phyloP scores from a whole-genome alignment of 2,329 filamentous ascomycete species.

The Aureobasidium vineae region DNA sequence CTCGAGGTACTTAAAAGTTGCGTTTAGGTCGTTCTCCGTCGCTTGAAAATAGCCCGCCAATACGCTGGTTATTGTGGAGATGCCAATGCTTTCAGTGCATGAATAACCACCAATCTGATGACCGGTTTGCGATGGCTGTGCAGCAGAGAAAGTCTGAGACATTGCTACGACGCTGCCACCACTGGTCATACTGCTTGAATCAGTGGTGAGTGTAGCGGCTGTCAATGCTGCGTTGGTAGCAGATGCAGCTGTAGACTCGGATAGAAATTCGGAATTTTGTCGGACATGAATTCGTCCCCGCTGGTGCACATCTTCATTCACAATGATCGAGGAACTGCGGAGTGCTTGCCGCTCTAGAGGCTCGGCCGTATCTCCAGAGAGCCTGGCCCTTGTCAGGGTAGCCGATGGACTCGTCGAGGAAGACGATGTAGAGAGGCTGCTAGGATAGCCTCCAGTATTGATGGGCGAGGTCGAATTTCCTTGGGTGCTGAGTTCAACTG shows the following conservation, averaged over 20 bases:
- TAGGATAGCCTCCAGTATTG: slow-evolving; percentile 24
- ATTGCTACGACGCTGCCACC: neutral
- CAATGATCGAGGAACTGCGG: neutral
- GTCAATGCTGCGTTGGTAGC: neutral
- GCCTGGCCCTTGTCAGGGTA: neutral
- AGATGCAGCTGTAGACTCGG: neutral
- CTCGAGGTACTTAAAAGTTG: slow-evolving; percentile 53
- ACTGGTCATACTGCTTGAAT: neutral
- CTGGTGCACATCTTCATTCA: slow-evolving; percentile 7
- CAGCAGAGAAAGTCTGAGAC: slow-evolving; percentile 4
- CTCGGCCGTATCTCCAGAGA: neutral
- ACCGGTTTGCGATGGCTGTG: neutral
- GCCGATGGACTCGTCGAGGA: slow-evolving; percentile 22
- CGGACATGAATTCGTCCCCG: neutral
- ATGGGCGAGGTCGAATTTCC: slow-evolving; percentile 24
- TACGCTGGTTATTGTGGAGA: slow-evolving; percentile 52
- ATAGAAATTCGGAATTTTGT: slow-evolving; percentile 17
- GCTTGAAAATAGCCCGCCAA: slow-evolving; percentile 54
- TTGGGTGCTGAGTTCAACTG: slow-evolving; percentile 48
- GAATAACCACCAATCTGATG: slow-evolving; percentile 52
- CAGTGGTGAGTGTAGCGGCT: neutral
- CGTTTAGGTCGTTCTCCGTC: slow-evolving; percentile 56
- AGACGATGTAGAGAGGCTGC: slow-evolving; percentile 24
- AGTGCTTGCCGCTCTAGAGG: neutral
- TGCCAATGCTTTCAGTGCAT: slow-evolving; percentile 54